Evolutionary conservation across 169 alveolate genomes (phyloP), one percentile per base, ranked within the genome.

Genomic region (Cryptosporidium meleagridis): DNA sequence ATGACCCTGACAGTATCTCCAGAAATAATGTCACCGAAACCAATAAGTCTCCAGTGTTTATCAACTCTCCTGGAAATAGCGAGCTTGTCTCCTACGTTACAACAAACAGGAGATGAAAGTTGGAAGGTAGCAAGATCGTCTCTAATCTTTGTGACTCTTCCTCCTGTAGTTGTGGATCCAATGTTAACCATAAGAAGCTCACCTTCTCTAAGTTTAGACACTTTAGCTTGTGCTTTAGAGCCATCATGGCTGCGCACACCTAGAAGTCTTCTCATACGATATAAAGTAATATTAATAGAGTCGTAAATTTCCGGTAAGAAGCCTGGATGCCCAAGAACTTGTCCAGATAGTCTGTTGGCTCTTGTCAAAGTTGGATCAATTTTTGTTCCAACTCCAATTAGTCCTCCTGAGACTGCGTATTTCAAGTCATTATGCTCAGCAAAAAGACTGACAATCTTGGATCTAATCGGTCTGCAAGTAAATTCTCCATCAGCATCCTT

Each of bases 321-420:
- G 55, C 98, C 99, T 29, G 98, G 98, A 70, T 97, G 98, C 3
- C 99, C 99, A 16, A 98, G 92, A 33, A 98, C 98, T 91, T 98
- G 98, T 26, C 99, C 99, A 51, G 97, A 99, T 58, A 98, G 93
- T 37, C 98, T 94, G 94, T 98, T 99, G 67, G 98, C 97, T 91
- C 99, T 94, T 10, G 99, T 98, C 70, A 98, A 92, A 29, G 98
- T 97, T 23, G 99, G 99, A 91, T 98, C 99, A 68, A 98, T 96
- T 93, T 95, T 92, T 52, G 99, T 94, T 2, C 99, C 99, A 31
- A 99, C 99, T 44, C 97, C 98, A 35, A 96, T 95, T 67, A 97
- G 92, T 44, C 99, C 99, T 21, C 99, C 99, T 0, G 99, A 99
- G 37, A 99, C 99, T 3, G 99, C 99, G 91, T 94, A 98, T 91